Conservation (phyloP, 2,329 filamentous ascomycete genomes). For the Aureobasidium zeae region DNA sequence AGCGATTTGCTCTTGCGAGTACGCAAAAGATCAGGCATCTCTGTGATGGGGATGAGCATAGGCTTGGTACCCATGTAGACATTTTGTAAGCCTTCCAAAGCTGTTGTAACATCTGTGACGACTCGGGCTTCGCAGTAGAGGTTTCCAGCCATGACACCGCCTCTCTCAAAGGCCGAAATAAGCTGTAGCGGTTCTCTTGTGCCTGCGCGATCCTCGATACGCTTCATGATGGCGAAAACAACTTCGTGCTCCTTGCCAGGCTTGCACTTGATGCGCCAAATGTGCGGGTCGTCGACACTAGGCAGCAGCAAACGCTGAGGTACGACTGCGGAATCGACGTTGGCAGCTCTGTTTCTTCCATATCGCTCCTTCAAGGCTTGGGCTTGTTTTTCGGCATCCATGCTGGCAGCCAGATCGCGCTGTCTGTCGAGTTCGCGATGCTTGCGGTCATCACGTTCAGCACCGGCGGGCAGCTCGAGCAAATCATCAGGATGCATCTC, state of each 20-base stretch:
- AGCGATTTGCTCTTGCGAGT: conserved; percentile 79
- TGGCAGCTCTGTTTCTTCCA: conserved; percentile 58
- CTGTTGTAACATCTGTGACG: conserved; percentile 74
- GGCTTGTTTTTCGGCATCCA: conserved; percentile 91
- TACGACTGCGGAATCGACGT: conserved; percentile 64
- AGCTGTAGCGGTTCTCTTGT: conserved; percentile 77
- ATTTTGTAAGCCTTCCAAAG: conserved; percentile 75
- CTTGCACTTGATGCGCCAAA: conserved; percentile 89
- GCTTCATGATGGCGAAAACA: conserved; percentile 77
- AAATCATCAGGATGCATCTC: conserved; percentile 87
- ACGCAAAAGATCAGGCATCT: conserved; percentile 92
- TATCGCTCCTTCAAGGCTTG: conserved; percentile 81
- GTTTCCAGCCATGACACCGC: conserved; percentile 81
- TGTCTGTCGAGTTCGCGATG: conserved; percentile 91
- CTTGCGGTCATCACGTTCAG: conserved; percentile 78
- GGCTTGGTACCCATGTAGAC: conserved; percentile 84
- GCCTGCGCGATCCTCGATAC: conserved; percentile 68
- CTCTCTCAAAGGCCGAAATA: conserved; percentile 85
- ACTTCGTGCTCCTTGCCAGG: conserved; percentile 93
- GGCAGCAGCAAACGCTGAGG: conserved; percentile 81
- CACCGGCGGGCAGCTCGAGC: conserved; percentile 62
- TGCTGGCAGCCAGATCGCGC: conserved; percentile 74
- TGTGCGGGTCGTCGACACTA: conserved; percentile 88
- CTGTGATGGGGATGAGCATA: conserved; percentile 85
- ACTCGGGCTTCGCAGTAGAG: conserved; percentile 89